Conservation (phyloP, 345 rosid species). For the Rhodamnia argentea region DNA sequence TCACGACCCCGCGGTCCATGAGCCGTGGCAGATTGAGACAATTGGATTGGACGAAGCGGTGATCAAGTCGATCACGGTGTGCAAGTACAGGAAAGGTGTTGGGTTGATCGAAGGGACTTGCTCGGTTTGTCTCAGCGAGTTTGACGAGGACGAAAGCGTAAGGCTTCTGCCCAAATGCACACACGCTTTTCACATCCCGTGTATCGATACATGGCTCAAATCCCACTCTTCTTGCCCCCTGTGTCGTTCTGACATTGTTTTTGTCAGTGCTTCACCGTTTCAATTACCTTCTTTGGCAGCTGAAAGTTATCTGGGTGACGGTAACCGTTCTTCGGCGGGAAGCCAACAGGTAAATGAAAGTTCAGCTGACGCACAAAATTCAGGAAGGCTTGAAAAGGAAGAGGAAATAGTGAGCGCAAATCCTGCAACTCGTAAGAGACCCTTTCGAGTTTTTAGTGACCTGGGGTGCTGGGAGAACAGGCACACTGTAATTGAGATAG, state of each 20-base stretch:
- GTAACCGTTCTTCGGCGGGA: slow-evolving; percentile 1
- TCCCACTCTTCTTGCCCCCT: slow-evolving; percentile 89
- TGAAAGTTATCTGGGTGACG: slow-evolving; percentile 10
- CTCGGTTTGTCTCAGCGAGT: slow-evolving; percentile 85
- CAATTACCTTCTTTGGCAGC: background rate
- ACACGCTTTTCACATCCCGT: slow-evolving; percentile 74
- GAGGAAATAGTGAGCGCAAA: background rate
- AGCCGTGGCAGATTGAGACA: slow-evolving; percentile 38
- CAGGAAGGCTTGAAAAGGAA: background rate
- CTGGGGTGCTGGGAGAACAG: slow-evolving; percentile 19
- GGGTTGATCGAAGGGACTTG: slow-evolving; percentile 59
- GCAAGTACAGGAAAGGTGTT: slow-evolving; percentile 49
- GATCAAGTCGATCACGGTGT: slow-evolving; percentile 53
- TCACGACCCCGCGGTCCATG: slow-evolving; percentile 35
- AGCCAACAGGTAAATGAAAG: slow-evolving; percentile 3
- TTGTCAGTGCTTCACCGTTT: slow-evolving; percentile 15
- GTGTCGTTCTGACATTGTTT: slow-evolving; percentile 63
- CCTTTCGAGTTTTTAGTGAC: slow-evolving; percentile 26
- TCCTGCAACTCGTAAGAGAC: slow-evolving; percentile 1
- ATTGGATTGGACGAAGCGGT: slow-evolving; percentile 68
- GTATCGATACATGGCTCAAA: slow-evolving; percentile 87
- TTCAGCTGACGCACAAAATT: slow-evolving; percentile 4
- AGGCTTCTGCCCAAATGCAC: slow-evolving; percentile 85
- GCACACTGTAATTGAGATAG: slow-evolving; percentile 25
- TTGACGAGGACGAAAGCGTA: slow-evolving; percentile 62